Evolutionary conservation across 768 basidiomycete species (phyloP).

Genomic region (Pleurotus cornucopiae): DNA sequence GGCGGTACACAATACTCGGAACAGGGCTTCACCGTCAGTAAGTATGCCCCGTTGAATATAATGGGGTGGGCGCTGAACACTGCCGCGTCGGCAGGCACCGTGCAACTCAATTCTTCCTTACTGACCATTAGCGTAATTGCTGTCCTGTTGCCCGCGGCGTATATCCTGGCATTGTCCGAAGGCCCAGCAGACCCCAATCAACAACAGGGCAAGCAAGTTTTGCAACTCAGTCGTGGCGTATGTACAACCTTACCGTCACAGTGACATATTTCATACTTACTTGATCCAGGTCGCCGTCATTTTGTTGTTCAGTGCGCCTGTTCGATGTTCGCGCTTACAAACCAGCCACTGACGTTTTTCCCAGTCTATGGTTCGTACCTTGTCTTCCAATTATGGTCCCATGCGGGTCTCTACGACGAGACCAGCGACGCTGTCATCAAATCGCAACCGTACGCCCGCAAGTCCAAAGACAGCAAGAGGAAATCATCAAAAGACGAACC

Average conservation of each 20-base stretch:
- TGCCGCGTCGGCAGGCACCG: slow-evolving; percentile 35
- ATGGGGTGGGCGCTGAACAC: background rate
- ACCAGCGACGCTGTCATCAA: slow-evolving; percentile 30
- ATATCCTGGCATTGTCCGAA: slow-evolving; percentile 40
- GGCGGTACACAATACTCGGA: slow-evolving; percentile 76
- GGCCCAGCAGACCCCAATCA: slow-evolving; percentile 19
- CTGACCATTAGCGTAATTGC: slow-evolving; percentile 78
- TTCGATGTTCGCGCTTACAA: background rate
- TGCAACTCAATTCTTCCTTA: slow-evolving; percentile 72
- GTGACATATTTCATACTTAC: background rate
- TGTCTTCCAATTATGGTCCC: slow-evolving; percentile 76
- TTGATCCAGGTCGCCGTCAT: slow-evolving; percentile 63
- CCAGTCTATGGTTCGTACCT: slow-evolving; percentile 70
- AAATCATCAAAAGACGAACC: slow-evolving; percentile 19
- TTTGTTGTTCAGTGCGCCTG: slow-evolving; percentile 62
- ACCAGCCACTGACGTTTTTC: background rate
- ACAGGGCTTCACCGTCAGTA: slow-evolving; percentile 74
- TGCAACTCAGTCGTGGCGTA: slow-evolving; percentile 74
- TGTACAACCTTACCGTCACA: slow-evolving; percentile 17
- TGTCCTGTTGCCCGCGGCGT: slow-evolving; percentile 75
- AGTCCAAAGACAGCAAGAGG: slow-evolving; percentile 17
- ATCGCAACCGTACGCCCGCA: slow-evolving; percentile 28
- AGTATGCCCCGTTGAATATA: slow-evolving; percentile 33
- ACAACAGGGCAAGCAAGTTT: slow-evolving; percentile 40
- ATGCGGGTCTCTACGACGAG: slow-evolving; percentile 63